Evolutionary conservation across 2,329 filamentous ascomycete species (phyloP).

Genomic region (Penicillium paneum): DNA sequence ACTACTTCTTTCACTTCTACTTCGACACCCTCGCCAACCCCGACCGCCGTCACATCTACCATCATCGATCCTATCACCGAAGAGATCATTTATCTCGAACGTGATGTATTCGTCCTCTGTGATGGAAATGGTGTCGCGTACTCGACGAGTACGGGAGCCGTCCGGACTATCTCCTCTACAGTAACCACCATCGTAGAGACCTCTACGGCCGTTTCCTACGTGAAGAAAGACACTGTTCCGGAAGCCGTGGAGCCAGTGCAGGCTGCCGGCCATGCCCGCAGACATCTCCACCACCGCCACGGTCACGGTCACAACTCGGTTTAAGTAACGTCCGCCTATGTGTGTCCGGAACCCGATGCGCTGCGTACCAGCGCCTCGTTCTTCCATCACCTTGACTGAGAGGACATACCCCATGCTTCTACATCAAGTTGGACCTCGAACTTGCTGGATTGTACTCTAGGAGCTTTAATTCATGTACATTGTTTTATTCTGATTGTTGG

Average conservation of each 20-base stretch:
- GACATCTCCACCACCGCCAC: slow-evolving; percentile 26
- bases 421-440: slow-evolving; percentile 1
- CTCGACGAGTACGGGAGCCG: slow-evolving; percentile 24
- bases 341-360: background rate
- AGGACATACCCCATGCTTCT: slow-evolving; percentile 2
- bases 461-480: slow-evolving; percentile 17
- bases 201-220: slow-evolving; percentile 25
- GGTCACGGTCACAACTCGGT: slow-evolving; percentile 20
- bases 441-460: slow-evolving; percentile 6
- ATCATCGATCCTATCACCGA: slow-evolving; percentile 23
- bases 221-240: slow-evolving; percentile 16
- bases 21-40: slow-evolving; percentile 21
- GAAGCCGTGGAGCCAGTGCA: slow-evolving; percentile 19
- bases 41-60: slow-evolving; percentile 27
- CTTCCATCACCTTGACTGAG: background rate
- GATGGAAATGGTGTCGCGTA: slow-evolving; percentile 25
- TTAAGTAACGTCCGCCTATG: background rate
- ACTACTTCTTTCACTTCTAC: slow-evolving; percentile 16
- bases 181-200: slow-evolving; percentile 23
- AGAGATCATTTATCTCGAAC: slow-evolving; percentile 31
- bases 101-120: slow-evolving; percentile 29
- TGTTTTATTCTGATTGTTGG: slow-evolving; percentile 6
- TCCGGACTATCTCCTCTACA: slow-evolving; percentile 25
- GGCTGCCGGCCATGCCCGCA: slow-evolving; percentile 18
- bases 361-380: slow-evolving; percentile 10